Evolutionary conservation across 371 early-diverging fungal genomes (phyloP).

Genomic region (Cladochytrium tenue): DNA sequence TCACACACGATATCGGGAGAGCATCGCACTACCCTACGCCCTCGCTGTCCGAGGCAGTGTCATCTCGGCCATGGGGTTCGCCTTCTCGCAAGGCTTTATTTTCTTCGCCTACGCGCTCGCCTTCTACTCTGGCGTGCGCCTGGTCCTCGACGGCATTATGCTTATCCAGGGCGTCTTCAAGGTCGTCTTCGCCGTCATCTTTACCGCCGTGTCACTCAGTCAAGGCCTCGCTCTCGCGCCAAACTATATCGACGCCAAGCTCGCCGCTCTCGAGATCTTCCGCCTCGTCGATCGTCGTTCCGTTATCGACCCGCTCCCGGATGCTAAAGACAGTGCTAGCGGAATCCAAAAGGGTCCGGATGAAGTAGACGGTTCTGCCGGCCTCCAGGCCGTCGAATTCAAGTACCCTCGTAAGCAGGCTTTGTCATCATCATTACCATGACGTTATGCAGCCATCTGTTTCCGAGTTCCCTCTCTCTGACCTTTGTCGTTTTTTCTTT

Average conservation of each 20-base stretch:
- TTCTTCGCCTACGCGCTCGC: slow-evolving; percentile 33
- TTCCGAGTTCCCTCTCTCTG: slow-evolving; percentile 57
- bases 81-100: slow-evolving; percentile 15
- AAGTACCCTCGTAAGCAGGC: slow-evolving; percentile 62
- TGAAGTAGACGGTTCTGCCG: slow-evolving; percentile 25
- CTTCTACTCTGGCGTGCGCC: slow-evolving; percentile 38
- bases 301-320: slow-evolving; percentile 58
- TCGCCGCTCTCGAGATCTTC: slow-evolving; percentile 77
- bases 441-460: background rate
- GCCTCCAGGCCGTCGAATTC: slow-evolving; percentile 68
- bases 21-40: slow-evolving; percentile 33
- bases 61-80: slow-evolving; percentile 33
- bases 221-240: slow-evolving; percentile 77
- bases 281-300: slow-evolving; percentile 73
- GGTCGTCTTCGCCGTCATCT: slow-evolving; percentile 43
- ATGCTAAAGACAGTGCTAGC: slow-evolving; percentile 60
- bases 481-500: too few relatives aligned
- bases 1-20: slow-evolving; percentile 18
- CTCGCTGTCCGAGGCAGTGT: slow-evolving; percentile 34
- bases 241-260: slow-evolving; percentile 68
- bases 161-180: slow-evolving; percentile 23
- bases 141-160: slow-evolving; percentile 29
- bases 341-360: too few relatives aligned
- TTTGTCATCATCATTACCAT: background rate
- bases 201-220: slow-evolving; percentile 36